A percentile compares a stretch with the other conserved stretches of the same genome.
phyloP scores from a whole-genome alignment of 345 rosid genomes.

The Iberis pinnata region DNA sequence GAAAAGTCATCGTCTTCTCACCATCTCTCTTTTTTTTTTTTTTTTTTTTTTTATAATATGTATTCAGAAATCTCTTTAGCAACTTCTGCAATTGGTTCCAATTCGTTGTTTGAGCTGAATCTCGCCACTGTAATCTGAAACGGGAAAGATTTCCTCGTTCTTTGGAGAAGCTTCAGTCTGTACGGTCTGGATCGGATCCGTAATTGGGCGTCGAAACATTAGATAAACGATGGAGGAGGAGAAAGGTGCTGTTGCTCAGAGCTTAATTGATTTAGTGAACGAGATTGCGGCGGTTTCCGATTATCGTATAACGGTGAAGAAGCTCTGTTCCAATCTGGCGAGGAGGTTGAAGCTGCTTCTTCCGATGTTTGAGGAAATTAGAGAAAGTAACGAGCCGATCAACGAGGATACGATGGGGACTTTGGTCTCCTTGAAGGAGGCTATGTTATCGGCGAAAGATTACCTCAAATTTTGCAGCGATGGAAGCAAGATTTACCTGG shows the following conservation, averaged over 20 bases:
- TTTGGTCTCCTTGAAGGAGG: constrained; percentile 42
- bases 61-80: too few relatives aligned
- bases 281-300: constrained; percentile 56
- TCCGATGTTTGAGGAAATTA: constrained; percentile 81
- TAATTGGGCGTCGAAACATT: too few relatives aligned
- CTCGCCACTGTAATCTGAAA: constrained; percentile 1
- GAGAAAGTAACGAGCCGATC: constrained; percentile 53
- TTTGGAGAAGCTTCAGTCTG: background rate
- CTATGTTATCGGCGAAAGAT: constrained; percentile 50
- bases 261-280: constrained; percentile 61
- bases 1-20: too few relatives aligned
- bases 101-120: constrained; percentile 17
- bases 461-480: constrained; percentile 67
- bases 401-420: constrained; percentile 38
- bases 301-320: constrained; percentile 57
- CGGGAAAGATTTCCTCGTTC: constrained; percentile 4
- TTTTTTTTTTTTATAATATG: too few relatives aligned
- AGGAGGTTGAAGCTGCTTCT: constrained; percentile 71
- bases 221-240: constrained; percentile 46
- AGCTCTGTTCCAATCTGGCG: constrained; percentile 64
- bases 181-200: constrained; percentile 21
- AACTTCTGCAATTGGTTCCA: constrained; percentile 14
- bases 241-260: constrained; percentile 36
- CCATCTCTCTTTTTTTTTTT: too few relatives aligned
- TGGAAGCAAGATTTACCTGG: constrained; percentile 94